A percentile compares a stretch with the other conserved stretches of the same genome.
phyloP scores from a whole-genome alignment of 768 basidiomycete genomes.

The Amanita brunnescens region DNA sequence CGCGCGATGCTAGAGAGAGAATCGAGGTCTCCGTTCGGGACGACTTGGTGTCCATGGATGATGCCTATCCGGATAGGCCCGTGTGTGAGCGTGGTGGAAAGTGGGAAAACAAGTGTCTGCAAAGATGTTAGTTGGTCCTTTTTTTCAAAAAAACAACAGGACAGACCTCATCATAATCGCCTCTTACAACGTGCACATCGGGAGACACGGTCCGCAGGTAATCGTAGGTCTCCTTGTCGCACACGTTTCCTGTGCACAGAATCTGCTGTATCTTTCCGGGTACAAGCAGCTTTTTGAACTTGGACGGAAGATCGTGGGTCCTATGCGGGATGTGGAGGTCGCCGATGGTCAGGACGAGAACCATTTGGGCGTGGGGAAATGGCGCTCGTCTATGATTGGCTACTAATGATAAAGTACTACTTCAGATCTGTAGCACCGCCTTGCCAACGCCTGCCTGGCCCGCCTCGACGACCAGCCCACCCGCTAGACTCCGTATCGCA shows the following conservation, averaged over 20 bases:
- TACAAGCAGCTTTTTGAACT: not conserved
- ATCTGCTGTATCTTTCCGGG: slow-evolving; percentile 23
- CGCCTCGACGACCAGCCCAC: slow-evolving; percentile 25
- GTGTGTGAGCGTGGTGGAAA: slow-evolving; percentile 74
- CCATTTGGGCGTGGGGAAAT: slow-evolving; percentile 38
- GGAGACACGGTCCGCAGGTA: slow-evolving; percentile 91
- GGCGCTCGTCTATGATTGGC: not conserved
- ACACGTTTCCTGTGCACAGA: slow-evolving; percentile 82
- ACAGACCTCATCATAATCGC: slow-evolving; percentile 90
- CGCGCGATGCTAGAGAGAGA: slow-evolving; percentile 82
- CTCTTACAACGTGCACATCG: slow-evolving; percentile 86
- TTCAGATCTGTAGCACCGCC: slow-evolving; percentile 1
- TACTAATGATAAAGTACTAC: not conserved
- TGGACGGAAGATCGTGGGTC: slow-evolving; percentile 71
- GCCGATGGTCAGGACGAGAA: slow-evolving; percentile 93
- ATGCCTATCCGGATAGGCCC: slow-evolving; percentile 85
- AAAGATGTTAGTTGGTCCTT: not conserved
- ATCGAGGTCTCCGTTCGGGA: slow-evolving; percentile 89
- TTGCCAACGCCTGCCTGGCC: not conserved
- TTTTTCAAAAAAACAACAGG: not conserved
- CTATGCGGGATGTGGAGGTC: slow-evolving; percentile 67
- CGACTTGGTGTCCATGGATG: slow-evolving; percentile 88
- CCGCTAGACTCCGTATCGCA: slow-evolving; percentile 28
- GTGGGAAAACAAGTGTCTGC: slow-evolving; percentile 65
- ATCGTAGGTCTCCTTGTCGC: slow-evolving; percentile 95